Evolutionary conservation across 345 rosid genomes (phyloP), one percentile per base, ranked within the genome.

Genomic region (Physaria fendleri): DNA sequence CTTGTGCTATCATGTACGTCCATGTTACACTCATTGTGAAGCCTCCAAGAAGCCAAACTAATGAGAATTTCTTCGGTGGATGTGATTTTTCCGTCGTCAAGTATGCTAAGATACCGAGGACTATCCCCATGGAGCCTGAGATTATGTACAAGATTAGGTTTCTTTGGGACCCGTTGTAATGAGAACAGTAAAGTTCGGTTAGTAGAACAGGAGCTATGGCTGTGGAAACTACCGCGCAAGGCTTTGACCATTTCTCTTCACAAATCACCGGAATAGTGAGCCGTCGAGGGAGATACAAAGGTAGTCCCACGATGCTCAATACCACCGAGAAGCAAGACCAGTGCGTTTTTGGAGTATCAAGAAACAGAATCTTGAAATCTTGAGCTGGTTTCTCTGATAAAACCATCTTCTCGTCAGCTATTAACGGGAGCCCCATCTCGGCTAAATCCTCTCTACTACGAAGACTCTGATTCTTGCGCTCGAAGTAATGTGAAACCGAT

Each of bases 1-100:
- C 97, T 66, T 89, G 84, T 47, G 95, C 97, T 60, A 57, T 82
- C 13, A 93, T 74, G 54, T 85, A 93, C 66, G 85, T 86, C 99
- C 97, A 93, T 9, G 76, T 43, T 62, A 93, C 72, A 72, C 99
- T 88, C 99, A 88, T 93, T 41, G 77, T 2, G 78, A 92, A 92
- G 12, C 93, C 98, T 48, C 83, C 95, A 9, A 79, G 75, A 17
- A 88, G 82, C 98, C 98, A 92, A 3, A 80, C 76, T 8, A 86
- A 54, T 16, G 82, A 69, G 75, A 71, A 83, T 25, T 54, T 77
- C 65, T 47, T 76, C 0, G 99, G 99, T 0, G 97, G 97, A 44
- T 61, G 74, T 17, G 82, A 77, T 8, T 50, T 62, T 65, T 83
- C 78, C 0, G 94, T 86, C 1, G 75, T 75, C 20, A 68, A 13